Base-by-base conservation (phyloP, 768 basidiomycete species). In the Kwoniella botswanensis region DNA sequence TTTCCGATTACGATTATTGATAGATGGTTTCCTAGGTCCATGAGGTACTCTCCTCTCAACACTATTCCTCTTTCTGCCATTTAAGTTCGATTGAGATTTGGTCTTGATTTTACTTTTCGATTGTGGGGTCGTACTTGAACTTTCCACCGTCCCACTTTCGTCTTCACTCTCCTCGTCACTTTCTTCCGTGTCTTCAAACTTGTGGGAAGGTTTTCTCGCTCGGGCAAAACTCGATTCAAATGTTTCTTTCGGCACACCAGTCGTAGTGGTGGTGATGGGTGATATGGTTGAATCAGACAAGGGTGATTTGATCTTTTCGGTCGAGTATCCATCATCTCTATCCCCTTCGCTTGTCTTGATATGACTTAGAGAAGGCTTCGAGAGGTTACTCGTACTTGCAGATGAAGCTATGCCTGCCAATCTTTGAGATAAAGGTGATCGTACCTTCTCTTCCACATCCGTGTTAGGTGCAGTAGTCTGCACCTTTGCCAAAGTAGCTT, bases 351-450 rank as follows among this genome's bases (percentile, higher is more conserved):
- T 46, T 17, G 53, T 65, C 50, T 55, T 65, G 12, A 65, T 24
- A 1, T 53, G 63, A 5, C 35, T 12, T 17, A 65, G 35, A 4
- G 65, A 50, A 17, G 55, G 56, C 50, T 22, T 67, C 7, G 57
- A 17, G 6, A 46, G n/a, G 22, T 35, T 42, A 26, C 44, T 42
- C 12, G 50, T 57, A 22, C 58, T 29, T 41, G 59, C 60, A 3
- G 22, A 42, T 18, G 18, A 10, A 7, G 68, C 50, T 10, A 70
- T 55, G 4, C 68, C 68, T 4, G 68, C 70, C 22, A 71, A 42
- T 55, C 70, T n/a, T 41, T 71, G 58, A 18, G 70, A 64, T 6
- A 71, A 26, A 4, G 70, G 70, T 3, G 70, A 65, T 53, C 70
- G n/a, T 10, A 42, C 52, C 54, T 24, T 29, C 46, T 64, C 59